Evolutionary conservation across 768 basidiomycete genomes (phyloP).

Genomic region (Cystofilobasidium ferigula): DNA sequence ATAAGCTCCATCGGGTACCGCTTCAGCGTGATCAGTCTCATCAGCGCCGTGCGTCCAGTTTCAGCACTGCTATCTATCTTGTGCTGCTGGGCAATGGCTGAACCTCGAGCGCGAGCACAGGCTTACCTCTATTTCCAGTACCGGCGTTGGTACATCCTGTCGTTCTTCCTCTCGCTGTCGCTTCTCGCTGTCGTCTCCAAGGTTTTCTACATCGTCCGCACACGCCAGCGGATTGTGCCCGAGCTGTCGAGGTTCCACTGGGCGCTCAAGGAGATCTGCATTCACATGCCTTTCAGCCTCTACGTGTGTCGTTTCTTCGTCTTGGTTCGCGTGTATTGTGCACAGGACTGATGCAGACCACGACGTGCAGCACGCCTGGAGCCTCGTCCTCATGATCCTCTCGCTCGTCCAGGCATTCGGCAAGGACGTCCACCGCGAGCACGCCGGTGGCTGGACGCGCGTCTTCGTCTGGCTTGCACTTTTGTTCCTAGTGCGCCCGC

Average conservation of each 20-base stretch:
- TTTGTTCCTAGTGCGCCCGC: slow-evolving; percentile 4
- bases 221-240: slow-evolving; percentile 7
- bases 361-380: slow-evolving; percentile 32
- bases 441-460: slow-evolving; percentile 79
- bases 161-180: slow-evolving; percentile 21
- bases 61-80: background rate
- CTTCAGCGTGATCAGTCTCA: slow-evolving; percentile 71
- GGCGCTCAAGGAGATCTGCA: slow-evolving; percentile 11
- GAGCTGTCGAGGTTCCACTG: slow-evolving; percentile 5
- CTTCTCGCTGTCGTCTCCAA: slow-evolving; percentile 17
- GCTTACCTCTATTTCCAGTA: slow-evolving; percentile 23
- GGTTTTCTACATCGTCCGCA: slow-evolving; percentile 21
- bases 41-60: slow-evolving; percentile 54
- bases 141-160: slow-evolving; percentile 23
- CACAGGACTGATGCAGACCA: background rate
- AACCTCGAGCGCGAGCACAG: background rate
- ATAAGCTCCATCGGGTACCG: slow-evolving; percentile 85
- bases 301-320: slow-evolving; percentile 43
- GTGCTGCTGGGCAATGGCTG: background rate
- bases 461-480: slow-evolving; percentile 80
- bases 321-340: background rate
- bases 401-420: slow-evolving; percentile 45
- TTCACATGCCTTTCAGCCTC: slow-evolving; percentile 73
- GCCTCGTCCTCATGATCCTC: slow-evolving; percentile 38
- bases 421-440: slow-evolving; percentile 53